Percentiles rank a stretch among this genome's conserved stretches.
Evolutionary conservation across 2,329 filamentous ascomycete species (phyloP).

Genomic region (Geoglossum cookeanum): DNA sequence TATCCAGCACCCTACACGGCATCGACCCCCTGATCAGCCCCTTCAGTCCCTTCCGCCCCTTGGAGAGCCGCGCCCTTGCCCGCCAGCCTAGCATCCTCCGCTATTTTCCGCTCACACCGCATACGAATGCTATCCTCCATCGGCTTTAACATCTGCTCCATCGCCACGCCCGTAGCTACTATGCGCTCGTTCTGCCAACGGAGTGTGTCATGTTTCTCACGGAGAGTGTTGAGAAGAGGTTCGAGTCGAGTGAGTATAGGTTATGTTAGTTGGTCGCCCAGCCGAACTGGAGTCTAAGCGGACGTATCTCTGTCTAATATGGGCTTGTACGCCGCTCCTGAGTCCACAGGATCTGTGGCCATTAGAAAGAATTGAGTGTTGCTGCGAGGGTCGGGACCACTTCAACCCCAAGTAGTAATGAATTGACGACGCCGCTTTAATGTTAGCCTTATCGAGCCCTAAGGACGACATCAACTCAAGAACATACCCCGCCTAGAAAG

Average conservation of each 20-base stretch:
- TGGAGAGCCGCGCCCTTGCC: conserved; percentile 4
- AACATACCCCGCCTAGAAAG: not conserved
- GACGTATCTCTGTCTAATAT: conserved; percentile 1
- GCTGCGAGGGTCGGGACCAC: too few relatives aligned
- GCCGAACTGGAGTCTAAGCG: not conserved
- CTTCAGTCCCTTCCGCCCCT: conserved; percentile 5
- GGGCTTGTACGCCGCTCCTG: not conserved
- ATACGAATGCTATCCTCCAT: conserved; percentile 12
- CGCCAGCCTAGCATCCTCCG: conserved; percentile 6
- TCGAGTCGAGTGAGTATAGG: conserved; percentile 11
- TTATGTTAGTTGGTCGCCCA: not conserved
- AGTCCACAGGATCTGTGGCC: not conserved
- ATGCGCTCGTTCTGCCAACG: conserved; percentile 11
- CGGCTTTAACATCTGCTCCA: conserved; percentile 11
- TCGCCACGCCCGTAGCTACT: conserved; percentile 11
- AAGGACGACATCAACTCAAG: not conserved
- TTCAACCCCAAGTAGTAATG: not conserved
- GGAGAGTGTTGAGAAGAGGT: conserved; percentile 9
- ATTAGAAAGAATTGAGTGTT: not conserved
- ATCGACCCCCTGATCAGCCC: conserved; percentile 1
- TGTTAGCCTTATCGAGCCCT: not conserved
- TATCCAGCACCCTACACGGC: conserved; percentile 7
- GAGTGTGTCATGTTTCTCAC: conserved; percentile 10
- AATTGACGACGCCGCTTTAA: not conserved
- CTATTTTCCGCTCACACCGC: conserved; percentile 11